Evolutionary conservation across 1,284 basidiomycete genomes (phyloP), one percentile per base, ranked within the genome.

Genomic region (Apiotrichum domesticum): DNA sequence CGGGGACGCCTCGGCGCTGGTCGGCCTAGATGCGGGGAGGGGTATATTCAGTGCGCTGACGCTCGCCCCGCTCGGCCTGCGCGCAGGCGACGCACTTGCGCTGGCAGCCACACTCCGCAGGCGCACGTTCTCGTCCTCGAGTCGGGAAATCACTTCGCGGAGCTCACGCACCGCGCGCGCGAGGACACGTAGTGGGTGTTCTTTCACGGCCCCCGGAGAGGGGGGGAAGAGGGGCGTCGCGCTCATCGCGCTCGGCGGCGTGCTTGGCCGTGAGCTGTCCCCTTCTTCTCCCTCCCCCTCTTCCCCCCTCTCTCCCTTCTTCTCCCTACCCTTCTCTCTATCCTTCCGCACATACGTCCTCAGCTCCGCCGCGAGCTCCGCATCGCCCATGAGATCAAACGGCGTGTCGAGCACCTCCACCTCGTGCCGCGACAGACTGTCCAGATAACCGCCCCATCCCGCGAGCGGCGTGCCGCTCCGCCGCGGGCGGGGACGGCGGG

Each of bases 341-440:
- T 29, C 14, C 43, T 9, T 37, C 15, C 15, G 14, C 1, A 35
- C 29, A 34, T 51, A 50, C 29, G 51, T 42, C 32, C 46, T 52
- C 11, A 71, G 58, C 15, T 64, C 66, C 8, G 48, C 54, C 13
- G 35, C 34, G 7, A 74, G 42, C 62, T 73, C 67, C 3, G 46
- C 44, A 35, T 74, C 69, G 13, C 58, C 51, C 72, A 74, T 73
- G 42, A 67, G 57, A 42, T 74, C 72, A 42, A 69, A 74, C 21
- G 66, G 60, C 41, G 65, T 66, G 44, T 71, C 68, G 33, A 71
- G 59, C 6, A 71, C 59, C 6, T 61, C 66, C 14, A 70, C 34
- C 47, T 71, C 71, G 35, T 69, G 68, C 15, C 64, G 65, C 11
- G 56, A 58, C 29, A 71, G 53, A n/a, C 63, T 63, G 39, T 70